Conservation (phyloP, 805 yeast species). For the Komagataella pseudopastoris region DNA sequence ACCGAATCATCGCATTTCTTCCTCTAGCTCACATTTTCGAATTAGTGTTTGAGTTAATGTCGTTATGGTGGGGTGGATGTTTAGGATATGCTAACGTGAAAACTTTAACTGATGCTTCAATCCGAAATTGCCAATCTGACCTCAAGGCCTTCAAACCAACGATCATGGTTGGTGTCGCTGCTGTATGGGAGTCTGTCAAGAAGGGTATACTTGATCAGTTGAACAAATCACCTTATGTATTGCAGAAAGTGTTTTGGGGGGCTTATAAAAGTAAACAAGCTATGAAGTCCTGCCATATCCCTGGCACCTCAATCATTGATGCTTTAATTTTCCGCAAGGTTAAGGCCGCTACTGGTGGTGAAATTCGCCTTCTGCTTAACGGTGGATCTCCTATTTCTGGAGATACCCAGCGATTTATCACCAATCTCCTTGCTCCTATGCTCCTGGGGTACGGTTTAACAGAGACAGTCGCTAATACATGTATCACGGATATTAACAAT, state of each 20-base stretch:
- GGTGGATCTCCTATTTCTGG: slow-evolving; percentile 88
- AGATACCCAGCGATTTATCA: slow-evolving; percentile 72
- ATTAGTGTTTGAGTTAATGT: slow-evolving; percentile 68
- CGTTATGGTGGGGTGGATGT: slow-evolving; percentile 81
- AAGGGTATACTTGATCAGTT: slow-evolving; percentile 82
- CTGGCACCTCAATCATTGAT: slow-evolving; percentile 64
- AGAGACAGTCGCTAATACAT: slow-evolving; percentile 85
- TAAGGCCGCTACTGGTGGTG: slow-evolving; percentile 92
- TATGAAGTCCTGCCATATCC: slow-evolving; percentile 52
- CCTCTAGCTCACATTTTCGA: slow-evolving; percentile 97
- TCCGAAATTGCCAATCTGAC: slow-evolving; percentile 81
- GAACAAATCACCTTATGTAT: slow-evolving; percentile 43
- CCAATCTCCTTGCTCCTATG: slow-evolving; percentile 71
- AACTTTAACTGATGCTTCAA: slow-evolving; percentile 73
- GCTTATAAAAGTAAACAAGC: slow-evolving; percentile 66
- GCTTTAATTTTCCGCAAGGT: slow-evolving; percentile 70
- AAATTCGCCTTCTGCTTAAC: slow-evolving; percentile 55
- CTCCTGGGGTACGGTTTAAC: slow-evolving; percentile 93
- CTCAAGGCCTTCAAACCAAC: slow-evolving; percentile 81
- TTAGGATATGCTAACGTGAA: slow-evolving; percentile 89
- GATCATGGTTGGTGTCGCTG: slow-evolving; percentile 96
- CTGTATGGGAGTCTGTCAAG: slow-evolving; percentile 93
- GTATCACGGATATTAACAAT: slow-evolving; percentile 49
- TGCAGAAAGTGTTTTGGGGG: slow-evolving; percentile 80
- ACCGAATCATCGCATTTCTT: slow-evolving; percentile 74